Evolutionary conservation across 139 green algal genomes (phyloP).

Genomic region (Asterochloris erici): DNA sequence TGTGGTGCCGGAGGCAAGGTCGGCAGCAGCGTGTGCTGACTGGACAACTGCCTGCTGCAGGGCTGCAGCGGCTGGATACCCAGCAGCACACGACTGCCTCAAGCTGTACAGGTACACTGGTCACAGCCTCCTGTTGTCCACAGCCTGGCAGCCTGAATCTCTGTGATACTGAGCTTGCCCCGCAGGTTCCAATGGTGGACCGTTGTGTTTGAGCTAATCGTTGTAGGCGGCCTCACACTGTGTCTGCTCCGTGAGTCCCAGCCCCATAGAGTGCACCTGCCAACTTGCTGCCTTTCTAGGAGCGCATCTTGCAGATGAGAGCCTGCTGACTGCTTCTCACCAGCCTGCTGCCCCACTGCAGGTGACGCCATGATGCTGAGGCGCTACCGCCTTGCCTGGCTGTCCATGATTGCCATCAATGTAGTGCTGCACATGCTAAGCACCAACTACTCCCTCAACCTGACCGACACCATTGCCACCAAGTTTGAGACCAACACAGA

Average conservation of each 20-base stretch:
- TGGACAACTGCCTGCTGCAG: conserved; percentile 1
- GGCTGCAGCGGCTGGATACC: not conserved
- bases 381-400: not conserved
- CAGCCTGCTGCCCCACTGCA: not conserved
- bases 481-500: conserved; percentile 7
- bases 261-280: not conserved
- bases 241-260: not conserved
- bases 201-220: not conserved
- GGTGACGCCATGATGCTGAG: conserved; percentile 9
- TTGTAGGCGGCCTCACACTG: not conserved
- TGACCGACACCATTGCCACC: conserved; percentile 3
- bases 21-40: not conserved
- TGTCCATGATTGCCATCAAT: conserved; percentile 1
- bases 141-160: too few species aligned
- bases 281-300: not conserved
- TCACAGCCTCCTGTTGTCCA: too few species aligned
- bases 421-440: conserved; percentile 4
- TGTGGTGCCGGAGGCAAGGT: not conserved
- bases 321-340: not conserved
- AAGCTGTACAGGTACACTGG: not conserved
- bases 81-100: not conserved
- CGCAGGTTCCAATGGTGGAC: not conserved
- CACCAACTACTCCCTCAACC: conserved; percentile 12
- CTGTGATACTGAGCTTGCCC: too few species aligned
- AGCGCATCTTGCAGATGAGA: not conserved